Conservation (phyloP, 345 rosid species). For the Bruguiera sexangula region DNA sequence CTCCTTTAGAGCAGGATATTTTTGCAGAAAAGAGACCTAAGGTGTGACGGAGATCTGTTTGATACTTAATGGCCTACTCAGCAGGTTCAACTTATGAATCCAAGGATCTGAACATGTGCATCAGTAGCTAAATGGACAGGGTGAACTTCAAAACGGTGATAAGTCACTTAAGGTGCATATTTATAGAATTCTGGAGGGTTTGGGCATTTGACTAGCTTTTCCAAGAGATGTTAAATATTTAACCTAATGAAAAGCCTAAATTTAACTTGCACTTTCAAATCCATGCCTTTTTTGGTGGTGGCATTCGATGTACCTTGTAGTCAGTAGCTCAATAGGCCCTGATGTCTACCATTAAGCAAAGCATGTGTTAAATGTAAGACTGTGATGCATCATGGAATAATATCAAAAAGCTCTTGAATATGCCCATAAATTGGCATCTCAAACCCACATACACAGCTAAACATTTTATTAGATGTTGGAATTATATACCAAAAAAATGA, state of each 20-base stretch:
- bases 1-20: not conserved
- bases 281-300: no score
- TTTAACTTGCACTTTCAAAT: no score
- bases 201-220: not conserved
- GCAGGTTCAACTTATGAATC: not conserved
- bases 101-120: not conserved
- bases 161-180: conserved; percentile 1
- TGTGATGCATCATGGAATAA: not conserved
- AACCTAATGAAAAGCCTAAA: no score
- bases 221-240: not conserved
- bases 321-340: no score
- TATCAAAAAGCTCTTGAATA: not conserved
- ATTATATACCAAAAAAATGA: no score
- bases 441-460: not conserved
- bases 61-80: not conserved
- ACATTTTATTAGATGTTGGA: no score
- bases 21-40: not conserved
- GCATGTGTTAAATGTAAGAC: no score
- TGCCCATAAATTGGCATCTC: not conserved
- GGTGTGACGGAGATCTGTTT: not conserved
- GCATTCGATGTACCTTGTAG: no score
- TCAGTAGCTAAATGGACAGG: not conserved
- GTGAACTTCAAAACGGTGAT: not conserved
- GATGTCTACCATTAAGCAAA: no score
- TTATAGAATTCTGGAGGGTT: not conserved